Evolutionary conservation across 306 rosid species (phyloP), one percentile per base, ranked within the genome.

Genomic region (Cicer pinnatifidum): DNA sequence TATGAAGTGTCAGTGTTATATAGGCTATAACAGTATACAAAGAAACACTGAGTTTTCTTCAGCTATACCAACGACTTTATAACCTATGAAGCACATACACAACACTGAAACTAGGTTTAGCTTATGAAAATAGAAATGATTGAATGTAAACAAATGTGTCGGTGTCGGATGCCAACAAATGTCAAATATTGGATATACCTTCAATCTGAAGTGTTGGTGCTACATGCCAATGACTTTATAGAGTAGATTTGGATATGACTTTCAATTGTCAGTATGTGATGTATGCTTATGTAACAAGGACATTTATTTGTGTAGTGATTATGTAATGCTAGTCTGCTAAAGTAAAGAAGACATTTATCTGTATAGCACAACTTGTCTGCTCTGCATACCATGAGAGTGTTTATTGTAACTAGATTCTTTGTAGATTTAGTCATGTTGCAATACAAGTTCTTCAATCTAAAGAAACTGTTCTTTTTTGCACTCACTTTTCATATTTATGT

Each of bases 381-480:
- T 13, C 40, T 53, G 33, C 11, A 56, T 12, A 53, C 61, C 4
- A 13, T 19, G 35, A 4, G 67, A 57, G 50, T 28, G 40, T 81
- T 63, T 16, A 13, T 57, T 65, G 35, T 47, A 47, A 58, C 43
- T 56, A 76, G 73, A 39, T 73, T 78, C 28, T 65, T 78, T 6
- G 15, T 16, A 64, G 80, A 40, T 67, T 74, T 38, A 17, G 15
- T 48, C 19, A 71, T 40, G 59, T 54, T 23, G 11, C 52, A 40
- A n/a, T 73, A 57, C 10, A 38, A 67, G 50, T 63, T 66, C 39
- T 75, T 44, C 43, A 68, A 69, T 46, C 64, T 61, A 8, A 33
- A 53, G 67, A 13, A 60, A 50, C 12, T 11, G 12, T 39, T 43
- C 19, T 51, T 47, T 47, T 9, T 15, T 3, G 15, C 62, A 8